Conservation (phyloP, 805 yeast species). For the Ogataea corticis region DNA sequence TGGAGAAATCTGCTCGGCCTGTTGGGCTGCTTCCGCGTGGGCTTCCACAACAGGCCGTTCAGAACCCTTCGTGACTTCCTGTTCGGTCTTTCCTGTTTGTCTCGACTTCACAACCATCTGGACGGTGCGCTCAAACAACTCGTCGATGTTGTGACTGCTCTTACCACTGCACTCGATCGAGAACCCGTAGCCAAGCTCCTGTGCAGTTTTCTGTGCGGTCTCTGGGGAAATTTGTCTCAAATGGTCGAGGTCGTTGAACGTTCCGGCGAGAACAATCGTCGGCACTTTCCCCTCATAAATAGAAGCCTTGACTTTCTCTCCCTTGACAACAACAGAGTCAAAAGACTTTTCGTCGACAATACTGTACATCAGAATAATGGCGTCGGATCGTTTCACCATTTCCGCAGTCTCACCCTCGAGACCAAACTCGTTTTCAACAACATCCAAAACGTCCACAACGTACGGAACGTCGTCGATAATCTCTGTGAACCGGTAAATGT, state of each 20-base stretch:
- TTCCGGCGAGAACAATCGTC: slow-evolving; percentile 61
- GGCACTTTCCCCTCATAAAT: slow-evolving; percentile 32
- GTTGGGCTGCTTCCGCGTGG: too few relatives aligned
- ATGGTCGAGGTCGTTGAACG: slow-evolving; percentile 72
- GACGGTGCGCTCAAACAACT: slow-evolving; percentile 54
- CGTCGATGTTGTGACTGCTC: slow-evolving; percentile 73
- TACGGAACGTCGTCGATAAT: slow-evolving; percentile 40
- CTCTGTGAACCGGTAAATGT: slow-evolving; percentile 23
- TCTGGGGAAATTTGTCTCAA: slow-evolving; percentile 71
- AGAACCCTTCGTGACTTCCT: too few relatives aligned
- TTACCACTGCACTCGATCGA: slow-evolving; percentile 80
- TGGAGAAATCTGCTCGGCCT: too few relatives aligned
- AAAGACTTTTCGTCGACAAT: slow-evolving; percentile 51
- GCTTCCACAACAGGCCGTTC: too few relatives aligned
- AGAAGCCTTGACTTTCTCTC: slow-evolving; percentile 75
- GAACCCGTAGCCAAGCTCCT: slow-evolving; percentile 31
- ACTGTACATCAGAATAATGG: slow-evolving; percentile 49
- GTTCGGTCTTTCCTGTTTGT: too few relatives aligned
- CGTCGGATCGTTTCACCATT: slow-evolving; percentile 41
- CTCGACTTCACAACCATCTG: slow-evolving; percentile 7
- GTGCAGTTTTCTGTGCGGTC: slow-evolving; percentile 24
- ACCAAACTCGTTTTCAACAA: slow-evolving; percentile 79
- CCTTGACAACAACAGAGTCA: slow-evolving; percentile 31
- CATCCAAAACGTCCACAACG: slow-evolving; percentile 62
- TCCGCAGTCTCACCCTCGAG: slow-evolving; percentile 20